Evolutionary conservation across 768 basidiomycete genomes (phyloP), one percentile per base, ranked within the genome.

Genomic region (Pleurotus cornucopiae): DNA sequence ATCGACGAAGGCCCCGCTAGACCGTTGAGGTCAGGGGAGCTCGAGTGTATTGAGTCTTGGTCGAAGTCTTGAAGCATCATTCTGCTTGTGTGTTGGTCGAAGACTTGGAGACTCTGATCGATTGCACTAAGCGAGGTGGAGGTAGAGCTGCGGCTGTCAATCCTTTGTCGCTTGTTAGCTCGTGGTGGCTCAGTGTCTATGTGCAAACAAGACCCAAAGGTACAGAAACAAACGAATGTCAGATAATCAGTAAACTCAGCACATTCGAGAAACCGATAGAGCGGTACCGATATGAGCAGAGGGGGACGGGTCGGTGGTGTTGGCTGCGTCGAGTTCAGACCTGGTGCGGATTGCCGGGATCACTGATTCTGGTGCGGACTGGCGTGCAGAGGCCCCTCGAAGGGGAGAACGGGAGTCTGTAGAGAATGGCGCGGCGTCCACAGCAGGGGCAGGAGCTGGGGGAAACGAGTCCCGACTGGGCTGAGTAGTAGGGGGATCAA

Each of bases 101-200:
- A 63, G 64, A 60, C 53, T 62, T 54, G 65, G 64, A 58, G 66
- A 62, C 43, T 71, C 51, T 66, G 70, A 69, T 70, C 66, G 67
- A 71, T 60, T 64, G 67, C 59, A 65, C 59, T 62, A 47, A 57
- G 54, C 60, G 61, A 57, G 61, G 64, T 65, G 58, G 68, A 66
- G 66, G 65, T 60, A 57, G 67, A 65, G 61, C 63, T 68, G 58
- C 68, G 66, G 62, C 64, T 76, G 64, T 78, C 76, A 65, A 80
- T 74, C 71, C 87, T 80, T 76, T 85, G 85, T 77, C 87, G 79
- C 77, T 89, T 89, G 72, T 79, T 79, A 62, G 83, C 82, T 69
- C 85, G 76, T 54, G 76, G 60, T 60, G 71, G 71, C 70, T 83
- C 83, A 71, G 74, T 60, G 67, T 79, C 77, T 79, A 69, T 21